These are phyloP conservation scores for Jaminaea rosea DNA, from an alignment of 1,284 basidiomycete genomes.

Conservation along the genomic window DNA sequence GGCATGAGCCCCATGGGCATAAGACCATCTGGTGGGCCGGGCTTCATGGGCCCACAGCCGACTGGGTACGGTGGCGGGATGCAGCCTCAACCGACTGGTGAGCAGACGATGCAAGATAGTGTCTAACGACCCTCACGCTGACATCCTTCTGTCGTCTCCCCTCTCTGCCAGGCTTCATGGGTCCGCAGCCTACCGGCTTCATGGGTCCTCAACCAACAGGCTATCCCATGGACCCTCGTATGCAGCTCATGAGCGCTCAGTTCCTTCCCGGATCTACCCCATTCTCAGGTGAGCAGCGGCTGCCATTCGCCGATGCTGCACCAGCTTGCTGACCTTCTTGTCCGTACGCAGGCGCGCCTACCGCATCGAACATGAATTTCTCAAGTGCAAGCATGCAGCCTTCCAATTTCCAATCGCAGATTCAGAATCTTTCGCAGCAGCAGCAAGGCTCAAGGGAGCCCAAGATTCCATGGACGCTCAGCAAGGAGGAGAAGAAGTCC, in stretches of 20 bases:
- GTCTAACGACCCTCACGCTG: no score
- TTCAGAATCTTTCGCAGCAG: conserved; percentile 51
- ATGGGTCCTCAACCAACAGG: conserved; percentile 44
- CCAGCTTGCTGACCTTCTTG: no score
- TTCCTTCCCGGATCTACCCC: conserved; percentile 44
- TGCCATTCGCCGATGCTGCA: no score
- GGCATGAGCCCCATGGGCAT: conserved; percentile 18
- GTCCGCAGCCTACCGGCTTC: conserved; percentile 36
- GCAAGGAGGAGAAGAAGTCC: conserved; percentile 85
- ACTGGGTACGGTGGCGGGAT: conserved; percentile 40
- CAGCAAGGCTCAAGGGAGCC: conserved; percentile 63
- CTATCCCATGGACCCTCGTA: conserved; percentile 42
- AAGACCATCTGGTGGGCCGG: conserved; percentile 22
- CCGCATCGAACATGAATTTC: conserved; percentile 43
- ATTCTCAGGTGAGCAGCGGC: no score
- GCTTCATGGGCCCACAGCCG: conserved; percentile 20
- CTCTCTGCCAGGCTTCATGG: conserved; percentile 25
- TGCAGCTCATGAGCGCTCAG: conserved; percentile 45
- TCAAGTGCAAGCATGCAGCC: conserved; percentile 41
- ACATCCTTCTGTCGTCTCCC: no score
- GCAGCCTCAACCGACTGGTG: conserved; percentile 27
- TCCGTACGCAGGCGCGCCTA: no score
- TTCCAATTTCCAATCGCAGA: conserved; percentile 38
- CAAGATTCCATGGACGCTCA: conserved; percentile 77
- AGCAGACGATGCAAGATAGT: conserved; percentile 16